phyloP scores from a whole-genome alignment of 2,329 filamentous ascomycete genomes.

The Eutypella sp. region DNA sequence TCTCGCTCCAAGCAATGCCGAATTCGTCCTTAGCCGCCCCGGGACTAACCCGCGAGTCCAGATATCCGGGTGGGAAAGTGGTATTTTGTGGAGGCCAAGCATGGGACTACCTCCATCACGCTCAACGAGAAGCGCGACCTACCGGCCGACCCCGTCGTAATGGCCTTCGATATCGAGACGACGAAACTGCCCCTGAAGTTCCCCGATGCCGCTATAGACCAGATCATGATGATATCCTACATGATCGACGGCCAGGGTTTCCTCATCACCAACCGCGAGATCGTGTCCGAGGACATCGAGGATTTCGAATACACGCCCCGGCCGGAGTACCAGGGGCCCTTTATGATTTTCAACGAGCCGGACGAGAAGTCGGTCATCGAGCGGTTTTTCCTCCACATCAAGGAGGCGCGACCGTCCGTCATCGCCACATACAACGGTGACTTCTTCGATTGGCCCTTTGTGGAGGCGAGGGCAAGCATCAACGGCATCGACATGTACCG shows the following conservation, averaged over 20 bases:
- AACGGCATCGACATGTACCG: slow-evolving; percentile 99
- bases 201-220: slow-evolving; percentile 87
- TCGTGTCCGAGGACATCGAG: slow-evolving; percentile 93
- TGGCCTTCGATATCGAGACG: slow-evolving; percentile 99
- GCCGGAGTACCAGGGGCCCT: slow-evolving; percentile 89
- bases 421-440: slow-evolving; percentile 99
- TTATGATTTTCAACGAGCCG: slow-evolving; percentile 97
- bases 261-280: slow-evolving; percentile 94
- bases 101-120: slow-evolving; percentile 76
- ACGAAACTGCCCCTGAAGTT: slow-evolving; percentile 95
- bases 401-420: slow-evolving; percentile 88
- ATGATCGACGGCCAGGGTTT: slow-evolving; percentile 99
- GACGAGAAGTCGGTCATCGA: slow-evolving; percentile 86
- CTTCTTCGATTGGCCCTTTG: slow-evolving; percentile 99
- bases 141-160: slow-evolving; percentile 91
- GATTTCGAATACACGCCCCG: slow-evolving; percentile 99
- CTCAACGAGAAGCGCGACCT: slow-evolving; percentile 84
- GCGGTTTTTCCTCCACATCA: slow-evolving; percentile 92
- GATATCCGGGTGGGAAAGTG: slow-evolving; percentile 95
- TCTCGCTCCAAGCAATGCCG: too few relatives aligned
- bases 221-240: slow-evolving; percentile 99
- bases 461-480: slow-evolving; percentile 87
- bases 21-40: not conserved
- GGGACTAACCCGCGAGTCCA: slow-evolving; percentile 31
- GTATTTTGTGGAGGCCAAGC: slow-evolving; percentile 94